Evolutionary conservation across 2,329 filamentous ascomycete genomes (phyloP), one percentile per base, ranked within the genome.

Genomic region (Talaromyces sp.): DNA sequence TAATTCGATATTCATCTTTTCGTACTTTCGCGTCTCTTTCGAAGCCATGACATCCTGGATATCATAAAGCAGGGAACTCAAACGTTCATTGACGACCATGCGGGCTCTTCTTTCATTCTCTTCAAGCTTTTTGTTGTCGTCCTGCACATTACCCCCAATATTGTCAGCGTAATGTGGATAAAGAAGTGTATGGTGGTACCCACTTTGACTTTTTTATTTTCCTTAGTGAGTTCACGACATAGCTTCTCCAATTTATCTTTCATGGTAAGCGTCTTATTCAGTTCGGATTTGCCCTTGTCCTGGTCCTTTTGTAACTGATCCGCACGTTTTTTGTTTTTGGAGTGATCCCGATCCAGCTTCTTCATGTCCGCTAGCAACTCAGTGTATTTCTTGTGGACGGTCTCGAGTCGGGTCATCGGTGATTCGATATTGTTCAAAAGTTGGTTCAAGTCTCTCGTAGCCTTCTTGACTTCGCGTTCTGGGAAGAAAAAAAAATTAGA

Each of bases 121-220:
- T 69, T 94, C 90, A 31, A 96, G 83, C 58, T 91, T 92, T 72
- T 96, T 94, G 76, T 97, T 96, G 76, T 99, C 95, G 78, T 92
- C 90, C 89, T 92, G 57, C 36, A 73, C 59, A 65, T 61, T 59
- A 59, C 61, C 54, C 57, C 57, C 60, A 50, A 62, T 57, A 56
- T 53, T 33, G 60, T 69, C 63, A 68, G 66, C 59, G 56, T 62
- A 31, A 57, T 40, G 60, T 57, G 27, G 30, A 36, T 36, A 58
- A 53, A 28, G n/a, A 33, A 59, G 31, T 27, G 40, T 18, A 30
- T 53, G 36, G 51, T 33, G 56, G 51, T 60, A 74, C 80, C 68
- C 77, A 95, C 91, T 89, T 98, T 98, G 67, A 99, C 87, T 79
- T 96, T 96, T 78, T 98, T 98, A 76, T 99, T 99, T 73, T 99